phyloP scores from a whole-genome alignment of 129 eudicot genomes.

The Centaurea solstitialis region DNA sequence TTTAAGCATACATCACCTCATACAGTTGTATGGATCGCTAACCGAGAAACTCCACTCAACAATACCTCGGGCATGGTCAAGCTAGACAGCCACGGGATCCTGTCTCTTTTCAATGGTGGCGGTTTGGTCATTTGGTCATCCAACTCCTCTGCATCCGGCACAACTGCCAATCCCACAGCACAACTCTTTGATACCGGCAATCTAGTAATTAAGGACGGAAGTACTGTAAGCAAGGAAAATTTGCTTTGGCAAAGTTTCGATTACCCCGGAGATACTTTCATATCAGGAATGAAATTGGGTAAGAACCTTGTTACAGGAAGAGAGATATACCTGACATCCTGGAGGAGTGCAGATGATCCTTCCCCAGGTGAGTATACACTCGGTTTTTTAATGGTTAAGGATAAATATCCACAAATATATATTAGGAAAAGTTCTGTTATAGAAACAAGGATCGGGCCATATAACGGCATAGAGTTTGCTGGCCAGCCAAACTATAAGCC shows the following conservation, averaged over 20 bases:
- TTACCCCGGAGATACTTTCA: conserved; percentile 21
- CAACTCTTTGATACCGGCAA: conserved; percentile 34
- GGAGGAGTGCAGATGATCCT: conserved; percentile 30
- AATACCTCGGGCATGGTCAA: conserved; percentile 16
- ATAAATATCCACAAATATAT: conserved; percentile 17
- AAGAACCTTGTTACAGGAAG: conserved; percentile 23
- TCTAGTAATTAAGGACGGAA: conserved; percentile 21
- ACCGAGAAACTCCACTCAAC: conserved; percentile 8
- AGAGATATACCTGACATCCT: conserved; percentile 10
- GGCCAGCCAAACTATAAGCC: conserved; percentile 5
- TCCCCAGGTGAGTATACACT: conserved; percentile 18
- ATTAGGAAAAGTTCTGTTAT: conserved; percentile 10
- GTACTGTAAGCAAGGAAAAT: too few species aligned
- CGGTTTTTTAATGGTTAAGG: background rate
- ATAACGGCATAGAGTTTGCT: conserved; percentile 9
- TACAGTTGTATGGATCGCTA: conserved; percentile 32
- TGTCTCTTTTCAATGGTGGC: conserved; percentile 11
- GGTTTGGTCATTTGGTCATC: conserved; percentile 29
- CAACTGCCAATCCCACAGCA: conserved; percentile 4
- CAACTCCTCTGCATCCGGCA: conserved; percentile 11
- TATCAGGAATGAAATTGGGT: conserved; percentile 13
- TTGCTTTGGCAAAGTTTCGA: conserved; percentile 7
- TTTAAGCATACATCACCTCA: conserved; percentile 4
- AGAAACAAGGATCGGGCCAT: conserved; percentile 15
- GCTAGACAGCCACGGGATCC: conserved; percentile 24